These are phyloP conservation scores for Colletotrichum higginsianum DNA, from an alignment of 2,329 filamentous ascomycete species.

Conservation along the genomic window DNA sequence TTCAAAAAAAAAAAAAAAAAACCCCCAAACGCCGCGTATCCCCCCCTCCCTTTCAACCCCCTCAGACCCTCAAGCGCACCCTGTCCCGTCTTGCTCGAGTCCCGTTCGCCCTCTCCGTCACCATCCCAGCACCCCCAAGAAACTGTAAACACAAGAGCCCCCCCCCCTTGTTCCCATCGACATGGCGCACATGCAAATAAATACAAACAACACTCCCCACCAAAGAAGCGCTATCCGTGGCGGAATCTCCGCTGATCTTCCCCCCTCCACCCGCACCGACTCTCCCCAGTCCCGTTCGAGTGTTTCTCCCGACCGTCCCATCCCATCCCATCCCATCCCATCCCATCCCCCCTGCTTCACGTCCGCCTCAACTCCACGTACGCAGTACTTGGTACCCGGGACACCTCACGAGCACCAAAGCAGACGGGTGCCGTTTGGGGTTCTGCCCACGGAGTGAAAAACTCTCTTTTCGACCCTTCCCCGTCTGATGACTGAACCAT, in stretches of 20 bases:
- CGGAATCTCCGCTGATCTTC: not conserved
- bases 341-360: not conserved
- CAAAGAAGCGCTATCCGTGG: not conserved
- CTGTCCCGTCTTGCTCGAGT: not conserved
- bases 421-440: not conserved
- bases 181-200: too few species aligned
- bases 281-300: too few species aligned
- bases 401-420: not conserved
- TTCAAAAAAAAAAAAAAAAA: too few species aligned
- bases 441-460: not conserved
- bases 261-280: not conserved
- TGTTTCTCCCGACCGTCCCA: too few species aligned
- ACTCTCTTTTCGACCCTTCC: not conserved
- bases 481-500: not conserved
- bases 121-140: not conserved
- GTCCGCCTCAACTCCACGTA: not conserved
- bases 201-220: not conserved
- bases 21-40: constrained; percentile 1
- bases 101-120: too few species aligned
- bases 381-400: not conserved
- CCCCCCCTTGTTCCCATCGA: not conserved
- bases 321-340: not conserved
- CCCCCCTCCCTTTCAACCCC: not conserved
- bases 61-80: not conserved
- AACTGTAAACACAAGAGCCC: constrained; percentile 1